Conservation (phyloP, 148 eudicot genomes). For the Cornus suecica region DNA sequence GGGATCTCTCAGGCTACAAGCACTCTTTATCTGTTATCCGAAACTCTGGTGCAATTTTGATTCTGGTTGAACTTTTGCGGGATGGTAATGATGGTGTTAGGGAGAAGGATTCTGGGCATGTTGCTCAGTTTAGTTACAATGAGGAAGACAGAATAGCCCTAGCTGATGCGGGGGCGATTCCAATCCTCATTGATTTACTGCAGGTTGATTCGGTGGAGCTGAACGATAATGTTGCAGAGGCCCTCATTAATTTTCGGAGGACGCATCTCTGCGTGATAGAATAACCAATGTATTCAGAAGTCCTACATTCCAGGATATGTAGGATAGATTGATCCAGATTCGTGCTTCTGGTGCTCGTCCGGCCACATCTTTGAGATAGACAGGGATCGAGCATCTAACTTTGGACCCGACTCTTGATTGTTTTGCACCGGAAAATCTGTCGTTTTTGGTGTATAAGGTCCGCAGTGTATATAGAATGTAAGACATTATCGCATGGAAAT, state of each 20-base stretch:
- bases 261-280: conserved; percentile 35
- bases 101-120: conserved; percentile 45
- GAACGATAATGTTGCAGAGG: conserved; percentile 53
- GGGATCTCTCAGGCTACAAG: conserved; percentile 44
- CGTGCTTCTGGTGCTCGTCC: conserved; percentile 28
- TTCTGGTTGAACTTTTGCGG: conserved; percentile 44
- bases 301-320: conserved; percentile 45
- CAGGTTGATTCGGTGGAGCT: conserved; percentile 49
- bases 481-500: not conserved
- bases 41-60: conserved; percentile 41
- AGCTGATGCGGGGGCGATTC: conserved; percentile 45
- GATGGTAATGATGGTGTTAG: conserved; percentile 26
- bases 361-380: conserved; percentile 34
- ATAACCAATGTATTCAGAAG: conserved; percentile 27
- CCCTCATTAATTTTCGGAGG: conserved; percentile 40
- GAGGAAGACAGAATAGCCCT: conserved; percentile 36
- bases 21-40: conserved; percentile 27
- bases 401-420: conserved; percentile 24
- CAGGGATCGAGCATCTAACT: conserved; percentile 31
- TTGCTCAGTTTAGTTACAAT: conserved; percentile 46
- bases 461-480: not conserved
- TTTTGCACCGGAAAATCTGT: not conserved
- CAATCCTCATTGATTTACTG: conserved; percentile 39
- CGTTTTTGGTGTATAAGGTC: not conserved
- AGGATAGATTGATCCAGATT: conserved; percentile 32